Conservation (phyloP, 345 rosid species). For the Draba incana region DNA sequence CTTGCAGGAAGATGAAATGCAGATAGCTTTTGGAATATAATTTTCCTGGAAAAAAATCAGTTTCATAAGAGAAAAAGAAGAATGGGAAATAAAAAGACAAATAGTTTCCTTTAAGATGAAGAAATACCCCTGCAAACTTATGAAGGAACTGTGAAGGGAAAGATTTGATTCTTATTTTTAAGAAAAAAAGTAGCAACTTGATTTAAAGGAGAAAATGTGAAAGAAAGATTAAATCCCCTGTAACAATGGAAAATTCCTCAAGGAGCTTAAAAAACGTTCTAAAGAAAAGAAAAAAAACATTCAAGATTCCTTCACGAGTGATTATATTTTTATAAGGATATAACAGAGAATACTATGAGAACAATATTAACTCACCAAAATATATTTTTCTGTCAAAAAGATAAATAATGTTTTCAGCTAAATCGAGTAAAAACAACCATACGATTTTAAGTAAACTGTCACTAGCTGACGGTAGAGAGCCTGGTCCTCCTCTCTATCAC, state of each 20-base stretch:
- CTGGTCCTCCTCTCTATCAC: conserved; percentile 42
- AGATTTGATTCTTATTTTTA: conserved; percentile 17
- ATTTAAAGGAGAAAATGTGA: conserved; percentile 18
- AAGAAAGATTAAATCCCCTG: conserved; percentile 24
- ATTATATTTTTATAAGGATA: conserved; percentile 16
- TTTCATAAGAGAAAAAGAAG: conserved; percentile 4
- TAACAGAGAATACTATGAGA: conserved; percentile 29
- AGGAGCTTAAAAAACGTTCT: conserved; percentile 20
- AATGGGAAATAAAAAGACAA: conserved; percentile 25
- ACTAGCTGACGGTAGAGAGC: conserved; percentile 29
- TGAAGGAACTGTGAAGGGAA: conserved; percentile 37
- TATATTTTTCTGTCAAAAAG: neutral
- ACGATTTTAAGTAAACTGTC: conserved; percentile 43
- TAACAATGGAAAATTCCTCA: conserved; percentile 13
- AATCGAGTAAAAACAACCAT: conserved; percentile 33
- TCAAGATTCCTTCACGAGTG: conserved; percentile 35
- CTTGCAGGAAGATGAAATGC: conserved; percentile 30
- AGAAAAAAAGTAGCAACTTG: conserved; percentile 27
- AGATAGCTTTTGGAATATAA: neutral
- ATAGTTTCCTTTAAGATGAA: conserved; percentile 44
- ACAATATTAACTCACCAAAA: conserved; percentile 9
- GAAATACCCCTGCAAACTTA: conserved; percentile 41
- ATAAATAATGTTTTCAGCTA: neutral
- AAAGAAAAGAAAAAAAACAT: neutral
- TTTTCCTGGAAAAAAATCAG: conserved; percentile 11